A percentile compares a stretch with the other conserved stretches of the same genome.
phyloP scores from a whole-genome alignment of 495 filamentous ascomycete genomes.

The Umbilicaria muhlenbergii region DNA sequence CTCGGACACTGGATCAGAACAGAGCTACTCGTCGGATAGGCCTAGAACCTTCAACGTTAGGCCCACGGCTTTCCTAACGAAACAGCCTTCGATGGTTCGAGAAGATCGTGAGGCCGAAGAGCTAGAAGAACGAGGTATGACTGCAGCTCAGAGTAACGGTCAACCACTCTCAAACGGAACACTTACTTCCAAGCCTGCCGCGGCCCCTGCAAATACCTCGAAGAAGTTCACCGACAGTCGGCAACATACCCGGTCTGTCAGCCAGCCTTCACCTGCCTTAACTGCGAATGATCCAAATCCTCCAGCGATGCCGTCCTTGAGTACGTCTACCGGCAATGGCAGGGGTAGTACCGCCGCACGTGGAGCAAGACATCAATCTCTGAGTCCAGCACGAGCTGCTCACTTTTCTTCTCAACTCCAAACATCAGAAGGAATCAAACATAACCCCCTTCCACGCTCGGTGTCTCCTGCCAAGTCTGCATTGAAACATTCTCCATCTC shows the following conservation, averaged over 20 bases:
- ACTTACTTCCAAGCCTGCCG: not conserved
- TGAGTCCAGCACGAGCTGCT: conserved; percentile 51
- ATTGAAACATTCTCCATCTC: conserved; percentile 49
- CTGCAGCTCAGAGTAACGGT: conserved; percentile 4
- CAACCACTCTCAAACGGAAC: not conserved
- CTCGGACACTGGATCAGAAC: conserved; percentile 17
- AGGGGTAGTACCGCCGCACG: not conserved
- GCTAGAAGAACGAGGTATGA: conserved; percentile 13
- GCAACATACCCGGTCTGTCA: conserved; percentile 12
- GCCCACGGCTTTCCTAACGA: conserved; percentile 18
- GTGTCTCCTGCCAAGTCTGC: conserved; percentile 79
- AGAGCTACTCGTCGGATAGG: conserved; percentile 10
- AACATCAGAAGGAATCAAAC: conserved; percentile 31
- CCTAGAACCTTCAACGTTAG: conserved; percentile 11
- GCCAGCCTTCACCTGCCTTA: conserved; percentile 10
- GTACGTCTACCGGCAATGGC: not conserved
- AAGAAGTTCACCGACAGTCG: conserved; percentile 5
- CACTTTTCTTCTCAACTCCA: conserved; percentile 53
- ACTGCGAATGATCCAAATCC: conserved; percentile 8
- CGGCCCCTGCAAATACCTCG: conserved; percentile 6
- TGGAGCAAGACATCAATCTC: conserved; percentile 27
- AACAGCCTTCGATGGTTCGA: conserved; percentile 45
- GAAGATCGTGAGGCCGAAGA: conserved; percentile 42
- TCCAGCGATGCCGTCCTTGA: conserved; percentile 4
- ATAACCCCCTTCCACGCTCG: conserved; percentile 66